Conservation (phyloP, 2,329 filamentous ascomycete species). For the Phoma sp. region DNA sequence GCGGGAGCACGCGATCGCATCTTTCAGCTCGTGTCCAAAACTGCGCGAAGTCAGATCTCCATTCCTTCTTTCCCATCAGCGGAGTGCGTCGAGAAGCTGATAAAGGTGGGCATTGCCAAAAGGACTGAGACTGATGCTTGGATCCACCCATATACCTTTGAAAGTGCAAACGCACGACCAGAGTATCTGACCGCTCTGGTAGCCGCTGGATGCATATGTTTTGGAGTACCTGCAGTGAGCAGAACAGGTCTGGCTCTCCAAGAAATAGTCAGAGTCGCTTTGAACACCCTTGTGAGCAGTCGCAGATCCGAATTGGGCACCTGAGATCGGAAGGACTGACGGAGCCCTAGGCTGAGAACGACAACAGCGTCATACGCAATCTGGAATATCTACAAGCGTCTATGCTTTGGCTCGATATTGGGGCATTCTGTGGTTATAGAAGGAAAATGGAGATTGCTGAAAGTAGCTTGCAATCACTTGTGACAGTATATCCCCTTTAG, state of each 20-base stretch:
- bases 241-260: slow-evolving; percentile 38
- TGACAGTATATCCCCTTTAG: slow-evolving; percentile 45
- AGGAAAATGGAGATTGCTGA: slow-evolving; percentile 64
- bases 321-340: background rate
- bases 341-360: slow-evolving; percentile 21
- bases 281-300: slow-evolving; percentile 23
- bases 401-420: slow-evolving; percentile 58
- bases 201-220: slow-evolving; percentile 41
- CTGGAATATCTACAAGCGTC: slow-evolving; percentile 60
- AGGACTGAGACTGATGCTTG: slow-evolving; percentile 41
- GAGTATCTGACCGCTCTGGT: slow-evolving; percentile 38
- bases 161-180: slow-evolving; percentile 26
- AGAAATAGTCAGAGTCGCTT: slow-evolving; percentile 38
- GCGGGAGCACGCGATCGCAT: slow-evolving; percentile 34
- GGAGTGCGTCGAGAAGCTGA: slow-evolving; percentile 36
- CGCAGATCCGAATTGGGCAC: background rate
- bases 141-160: slow-evolving; percentile 42
- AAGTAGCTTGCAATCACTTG: slow-evolving; percentile 58
- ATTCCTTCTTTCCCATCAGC: slow-evolving; percentile 41
- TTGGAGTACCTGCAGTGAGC: slow-evolving; percentile 38
- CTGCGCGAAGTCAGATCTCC: slow-evolving; percentile 32
- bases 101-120: slow-evolving; percentile 43
- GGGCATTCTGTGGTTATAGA: slow-evolving; percentile 62
- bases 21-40: slow-evolving; percentile 39
- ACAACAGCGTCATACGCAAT: slow-evolving; percentile 49